Evolutionary conservation across 108 stramenopile genomes (phyloP), one percentile per base, ranked within the genome.

Genomic region (Cylindrotheca fusiformis): DNA sequence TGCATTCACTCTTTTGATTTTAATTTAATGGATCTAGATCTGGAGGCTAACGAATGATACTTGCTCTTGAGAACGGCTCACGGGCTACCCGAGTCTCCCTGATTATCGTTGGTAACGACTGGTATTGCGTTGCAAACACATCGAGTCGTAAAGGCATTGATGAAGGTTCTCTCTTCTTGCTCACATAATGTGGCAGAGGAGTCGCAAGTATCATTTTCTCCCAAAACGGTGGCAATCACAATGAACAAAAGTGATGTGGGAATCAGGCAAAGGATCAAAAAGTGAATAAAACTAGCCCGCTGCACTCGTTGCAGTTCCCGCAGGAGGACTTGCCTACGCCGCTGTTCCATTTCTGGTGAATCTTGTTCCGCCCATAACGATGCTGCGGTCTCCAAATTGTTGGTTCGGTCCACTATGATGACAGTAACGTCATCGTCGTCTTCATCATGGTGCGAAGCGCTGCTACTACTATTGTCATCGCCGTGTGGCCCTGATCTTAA

Each of bases 131-230:
- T 80, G 56, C 91, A 93, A 54, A 93, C 74, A 60, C 91, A 93
- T 33, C 88, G 81, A 27, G 79, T 85, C 31, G 91, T 93, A 64
- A 93, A 93, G 4, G 91, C 91, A 76, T 93, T 88, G 36, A 90
- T 85, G 52, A 93, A 93, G 8, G 72, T 85, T 30, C 91, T 32
- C 12, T 75, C 55, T 60, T 93, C 91, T 54, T 75, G 56, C 22
- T 67, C 71, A 58, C 91, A 93, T 14, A 55, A 55, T 22, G 74
- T 80, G 3, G 84, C 74, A 25, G 48, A 50, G 3, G 73, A 79
- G 20, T 47, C 58, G 47, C 88, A 90, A 8, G 78, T 77, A 49
- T 80, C 77, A 48, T 86, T 83, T 26, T 86, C 88, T 20, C 78
- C 67, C 6, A 93, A 21, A 19, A 88, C 85, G 0, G 87, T 85